Evolutionary conservation across 495 filamentous ascomycete species (phyloP), one percentile per base, ranked within the genome.

Genomic region (Parmelia sp.): DNA sequence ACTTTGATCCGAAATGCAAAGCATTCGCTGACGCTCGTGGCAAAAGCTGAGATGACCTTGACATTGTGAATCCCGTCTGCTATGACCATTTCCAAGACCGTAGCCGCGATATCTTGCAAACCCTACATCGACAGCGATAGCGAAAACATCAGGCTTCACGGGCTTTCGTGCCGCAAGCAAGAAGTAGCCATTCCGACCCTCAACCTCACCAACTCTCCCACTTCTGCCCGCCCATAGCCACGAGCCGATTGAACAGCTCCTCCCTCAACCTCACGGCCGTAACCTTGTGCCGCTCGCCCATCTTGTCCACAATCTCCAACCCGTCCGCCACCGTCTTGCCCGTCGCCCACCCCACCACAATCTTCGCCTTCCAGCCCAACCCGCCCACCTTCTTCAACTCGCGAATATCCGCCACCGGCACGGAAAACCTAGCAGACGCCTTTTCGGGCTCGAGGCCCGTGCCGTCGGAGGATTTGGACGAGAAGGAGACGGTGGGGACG

Each of bases 281-380:
- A 3, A 96, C 61, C 62, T 81, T 81, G 62, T 77, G 85, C 58
- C 67, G 74, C 40, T 85, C 75, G 0, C 84, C 84, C 8, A 73
- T 70, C 60, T 75, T 78, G 53, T 85, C 85, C 23, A 76, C 71
- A 70, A 95, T 84, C 67, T 91, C 79, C 70, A 96, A 64, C 15
- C 90, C 90, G 80, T 93, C 91, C 0, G 85, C 84, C 47, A 93
- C 84, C 72, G 93, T 87, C 64, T 87, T 81, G 4, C 85, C 86
- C 61, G 89, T 79, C 4, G 87, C 85, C 89, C 90, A 90, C 15
- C 88, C 90, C n/a, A 93, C 86, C 35, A 92, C 84, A 35, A 94
- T 72, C 76, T 91, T 94, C 12, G 86, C 85, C 76, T 96, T 96
- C 91, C 90, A 96, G 1, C 91, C 92, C 64, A 92, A 79, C 0